Conservation (phyloP, 2,329 filamentous ascomycete genomes). For the Stachybotrys echinatus region DNA sequence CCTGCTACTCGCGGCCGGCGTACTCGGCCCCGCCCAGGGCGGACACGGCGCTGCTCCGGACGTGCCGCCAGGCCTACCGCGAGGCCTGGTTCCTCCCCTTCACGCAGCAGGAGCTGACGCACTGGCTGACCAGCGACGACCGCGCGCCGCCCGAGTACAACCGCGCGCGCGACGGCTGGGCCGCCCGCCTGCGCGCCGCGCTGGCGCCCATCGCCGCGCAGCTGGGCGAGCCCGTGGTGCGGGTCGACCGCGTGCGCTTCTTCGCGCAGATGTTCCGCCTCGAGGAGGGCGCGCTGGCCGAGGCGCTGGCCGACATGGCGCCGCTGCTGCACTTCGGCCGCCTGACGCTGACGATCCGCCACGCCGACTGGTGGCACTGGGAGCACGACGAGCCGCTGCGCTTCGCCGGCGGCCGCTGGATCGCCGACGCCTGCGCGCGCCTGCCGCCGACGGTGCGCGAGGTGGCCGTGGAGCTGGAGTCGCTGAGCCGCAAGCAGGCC, state of each 20-base stretch:
- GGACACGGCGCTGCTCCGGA: slow-evolving; percentile 31
- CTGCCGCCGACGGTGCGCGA: slow-evolving; percentile 28
- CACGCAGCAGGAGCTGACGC: slow-evolving; percentile 28
- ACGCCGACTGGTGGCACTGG: slow-evolving; percentile 45
- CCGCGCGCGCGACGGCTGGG: not conserved
- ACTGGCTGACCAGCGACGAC: slow-evolving; percentile 25
- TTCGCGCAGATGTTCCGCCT: slow-evolving; percentile 38
- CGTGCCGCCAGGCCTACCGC: slow-evolving; percentile 34
- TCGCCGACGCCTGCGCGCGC: slow-evolving; percentile 12
- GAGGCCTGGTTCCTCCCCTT: slow-evolving; percentile 39
- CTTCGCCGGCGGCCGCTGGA: slow-evolving; percentile 29
- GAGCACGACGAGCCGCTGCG: slow-evolving; percentile 28
- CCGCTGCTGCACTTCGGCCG: slow-evolving; percentile 23
- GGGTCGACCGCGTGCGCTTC: slow-evolving; percentile 27
- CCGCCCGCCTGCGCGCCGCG: not conserved
- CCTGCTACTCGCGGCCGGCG: slow-evolving; percentile 34
- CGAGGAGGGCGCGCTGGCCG: slow-evolving; percentile 15
- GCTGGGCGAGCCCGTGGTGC: slow-evolving; percentile 12
- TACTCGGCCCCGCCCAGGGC: slow-evolving; percentile 30
- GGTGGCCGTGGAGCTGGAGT: slow-evolving; percentile 42
- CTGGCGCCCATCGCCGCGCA: slow-evolving; percentile 12
- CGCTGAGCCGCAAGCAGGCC: slow-evolving; percentile 34
- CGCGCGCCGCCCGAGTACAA: slow-evolving; percentile 23
- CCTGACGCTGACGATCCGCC: slow-evolving; percentile 40
- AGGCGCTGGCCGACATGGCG: slow-evolving; percentile 1